Conservation (phyloP, 1,284 basidiomycete genomes). For the Mycosarcoma maydis region DNA sequence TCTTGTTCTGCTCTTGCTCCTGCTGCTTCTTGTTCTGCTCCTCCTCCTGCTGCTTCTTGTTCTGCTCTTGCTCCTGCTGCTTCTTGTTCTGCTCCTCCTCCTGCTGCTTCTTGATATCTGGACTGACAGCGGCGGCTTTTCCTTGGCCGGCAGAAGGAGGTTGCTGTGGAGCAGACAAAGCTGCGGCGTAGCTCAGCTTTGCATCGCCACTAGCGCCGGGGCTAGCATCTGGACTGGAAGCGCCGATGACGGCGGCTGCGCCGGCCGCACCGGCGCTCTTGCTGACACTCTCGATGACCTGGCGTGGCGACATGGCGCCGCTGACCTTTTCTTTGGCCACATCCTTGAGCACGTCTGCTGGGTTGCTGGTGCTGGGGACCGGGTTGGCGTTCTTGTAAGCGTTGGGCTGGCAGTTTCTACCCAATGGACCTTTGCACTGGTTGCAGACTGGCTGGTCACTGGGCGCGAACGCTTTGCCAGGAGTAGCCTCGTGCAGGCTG, state of each 20-base stretch:
- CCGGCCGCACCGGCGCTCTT: constrained; percentile 10
- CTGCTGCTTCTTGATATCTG: constrained; percentile 63
- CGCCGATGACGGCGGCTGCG: not conserved
- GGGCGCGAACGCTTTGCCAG: constrained; percentile 30
- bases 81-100: constrained; percentile 71
- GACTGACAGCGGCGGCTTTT: not conserved
- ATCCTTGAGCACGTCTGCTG: constrained; percentile 20
- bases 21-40: constrained; percentile 71
- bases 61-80: constrained; percentile 6
- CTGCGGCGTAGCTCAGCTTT: too few relatives aligned
- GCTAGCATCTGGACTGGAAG: not conserved
- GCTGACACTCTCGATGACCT: constrained; percentile 10
- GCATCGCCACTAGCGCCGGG: constrained; percentile 1
- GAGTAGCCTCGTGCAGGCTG: constrained; percentile 19
- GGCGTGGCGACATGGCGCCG: constrained; percentile 10
- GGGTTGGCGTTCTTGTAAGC: constrained; percentile 20
- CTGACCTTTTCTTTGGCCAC: constrained; percentile 12
- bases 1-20: constrained; percentile 4
- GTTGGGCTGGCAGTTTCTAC: constrained; percentile 37
- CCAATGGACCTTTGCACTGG: constrained; percentile 20
- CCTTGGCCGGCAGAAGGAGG: too few relatives aligned
- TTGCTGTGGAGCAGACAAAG: not conserved
- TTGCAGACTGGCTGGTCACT: constrained; percentile 12
- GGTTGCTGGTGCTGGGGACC: constrained; percentile 27
- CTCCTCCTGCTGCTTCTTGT: constrained; percentile 63